Conservation (phyloP, 192 early-diverging fungal genomes). For the Coemansia sp. region DNA sequence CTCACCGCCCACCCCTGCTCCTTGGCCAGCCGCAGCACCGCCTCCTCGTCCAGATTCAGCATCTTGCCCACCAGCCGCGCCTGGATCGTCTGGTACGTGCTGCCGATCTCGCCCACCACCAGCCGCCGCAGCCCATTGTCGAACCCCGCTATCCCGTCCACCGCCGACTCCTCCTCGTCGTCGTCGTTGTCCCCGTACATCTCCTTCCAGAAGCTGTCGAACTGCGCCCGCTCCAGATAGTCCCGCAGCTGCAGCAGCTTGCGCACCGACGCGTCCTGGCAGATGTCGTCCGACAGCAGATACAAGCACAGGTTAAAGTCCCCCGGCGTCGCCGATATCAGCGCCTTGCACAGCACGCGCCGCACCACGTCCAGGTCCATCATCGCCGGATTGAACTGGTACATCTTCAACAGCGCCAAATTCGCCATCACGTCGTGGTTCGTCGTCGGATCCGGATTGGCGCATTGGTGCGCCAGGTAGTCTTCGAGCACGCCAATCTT, state of each 20-base stretch:
- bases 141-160: conserved; percentile 65
- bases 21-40: conserved; percentile 57
- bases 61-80: conserved; percentile 55
- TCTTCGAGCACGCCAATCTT: conserved; percentile 79
- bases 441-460: conserved; percentile 56
- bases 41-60: conserved; percentile 66
- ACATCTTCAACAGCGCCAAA: conserved; percentile 87
- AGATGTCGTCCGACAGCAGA: conserved; percentile 72
- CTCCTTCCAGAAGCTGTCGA: conserved; percentile 68
- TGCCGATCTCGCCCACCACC: conserved; percentile 67
- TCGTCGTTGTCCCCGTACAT: conserved; percentile 44
- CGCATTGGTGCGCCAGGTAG: conserved; percentile 76
- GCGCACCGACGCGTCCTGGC: conserved; percentile 34
- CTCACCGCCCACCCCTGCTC: conserved; percentile 63
- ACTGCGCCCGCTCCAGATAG: conserved; percentile 72
- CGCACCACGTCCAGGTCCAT: conserved; percentile 65
- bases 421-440: conserved; percentile 85
- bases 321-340: conserved; percentile 76
- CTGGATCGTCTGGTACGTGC: conserved; percentile 80
- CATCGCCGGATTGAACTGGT: conserved; percentile 87
- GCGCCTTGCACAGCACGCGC: conserved; percentile 75
- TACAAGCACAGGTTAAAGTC: conserved; percentile 91
- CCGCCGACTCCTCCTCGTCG: conserved; percentile 57
- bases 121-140: conserved; percentile 68
- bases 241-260: conserved; percentile 71